A percentile compares a stretch with the other conserved stretches of the same genome.
phyloP scores from a whole-genome alignment of 306 rosid genomes.

The Vicia villosa region DNA sequence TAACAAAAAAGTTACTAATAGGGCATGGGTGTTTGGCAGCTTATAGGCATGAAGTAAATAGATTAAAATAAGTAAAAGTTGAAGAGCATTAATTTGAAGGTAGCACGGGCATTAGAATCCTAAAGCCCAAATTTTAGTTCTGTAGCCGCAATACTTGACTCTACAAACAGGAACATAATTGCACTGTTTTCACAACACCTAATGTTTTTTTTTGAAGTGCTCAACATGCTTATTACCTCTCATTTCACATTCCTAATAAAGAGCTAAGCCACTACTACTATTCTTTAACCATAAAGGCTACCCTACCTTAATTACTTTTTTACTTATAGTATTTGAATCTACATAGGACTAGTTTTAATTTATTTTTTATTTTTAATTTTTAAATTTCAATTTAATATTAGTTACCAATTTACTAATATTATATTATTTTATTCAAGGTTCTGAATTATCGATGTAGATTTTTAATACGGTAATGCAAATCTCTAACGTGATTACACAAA shows the following conservation, averaged over 20 bases:
- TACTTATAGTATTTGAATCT: no score
- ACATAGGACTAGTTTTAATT: no score
- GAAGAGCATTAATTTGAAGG: slow-evolving; percentile 40
- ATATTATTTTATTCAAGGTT: no score
- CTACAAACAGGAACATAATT: slow-evolving; percentile 46
- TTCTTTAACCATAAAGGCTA: slow-evolving; percentile 33
- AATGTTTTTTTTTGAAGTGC: slow-evolving; percentile 29
- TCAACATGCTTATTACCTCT: slow-evolving; percentile 33
- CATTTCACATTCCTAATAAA: slow-evolving; percentile 39
- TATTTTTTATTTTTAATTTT: no score
- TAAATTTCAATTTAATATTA: no score
- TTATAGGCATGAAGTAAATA: neutral
- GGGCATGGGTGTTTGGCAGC: neutral
- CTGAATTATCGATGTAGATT: no score
- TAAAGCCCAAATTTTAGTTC: slow-evolving; percentile 41
- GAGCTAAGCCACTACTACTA: slow-evolving; percentile 25
- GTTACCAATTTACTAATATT: no score
- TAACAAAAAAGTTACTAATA: neutral
- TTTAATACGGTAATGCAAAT: no score
- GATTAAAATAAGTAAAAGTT: slow-evolving; percentile 45
- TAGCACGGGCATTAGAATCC: slow-evolving; percentile 22
- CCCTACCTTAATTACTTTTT: no score
- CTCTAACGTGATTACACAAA: no score
- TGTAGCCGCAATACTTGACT: slow-evolving; percentile 72
- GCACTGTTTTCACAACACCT: slow-evolving; percentile 37